Base-by-base conservation (phyloP, 2,329 filamentous ascomycete species). In the Colletotrichum filicis region DNA sequence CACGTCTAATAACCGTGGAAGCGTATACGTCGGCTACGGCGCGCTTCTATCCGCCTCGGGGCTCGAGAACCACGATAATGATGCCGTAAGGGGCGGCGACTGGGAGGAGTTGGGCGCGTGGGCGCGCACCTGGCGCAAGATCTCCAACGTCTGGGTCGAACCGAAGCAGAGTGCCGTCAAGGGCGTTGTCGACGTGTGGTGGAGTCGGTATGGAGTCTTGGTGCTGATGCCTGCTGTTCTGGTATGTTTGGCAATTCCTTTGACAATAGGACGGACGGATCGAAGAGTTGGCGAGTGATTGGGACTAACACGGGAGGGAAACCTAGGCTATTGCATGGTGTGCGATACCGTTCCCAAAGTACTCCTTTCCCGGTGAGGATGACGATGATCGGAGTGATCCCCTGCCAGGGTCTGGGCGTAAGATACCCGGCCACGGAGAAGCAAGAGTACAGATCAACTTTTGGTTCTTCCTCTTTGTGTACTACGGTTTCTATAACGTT, bases 381-480 rank as follows among this genome's bases (percentile, higher is more conserved):
- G 82, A 84, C 59, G 81, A 83, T 66, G 78, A 77, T 42, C 75
- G 72, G 46, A 77, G 77, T 63, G 79, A 77, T 55, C 77, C 77
- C 12, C 76, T 78, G 49, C 62, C 77, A 57, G 71, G 71, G 74
- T 67, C 55, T 30, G 81, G 80, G 52, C 83, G 83, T 75, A 88
- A 86, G 66, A 82, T 84, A 0, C 90, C 91, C 0, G 91, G 91
- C 30, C 90, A 93, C 83, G 91, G 91, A 71, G 85, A 87, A 76
- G 89, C 91, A 6, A 85, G 88, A 55, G 91, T 93, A 5, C 87
- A 89, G 74, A 88, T 93, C 76, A 92, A 92, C 82, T 93, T 93
- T 78, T 93, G 91, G 91, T 92, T 92, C 84, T 93, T 93, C 78
- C 84, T 93, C 49, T 88, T 92, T 61, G 88, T 92, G 69, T 93